phyloP scores from a whole-genome alignment of 441 rosid species.

The Gossypium schwendimanii region DNA sequence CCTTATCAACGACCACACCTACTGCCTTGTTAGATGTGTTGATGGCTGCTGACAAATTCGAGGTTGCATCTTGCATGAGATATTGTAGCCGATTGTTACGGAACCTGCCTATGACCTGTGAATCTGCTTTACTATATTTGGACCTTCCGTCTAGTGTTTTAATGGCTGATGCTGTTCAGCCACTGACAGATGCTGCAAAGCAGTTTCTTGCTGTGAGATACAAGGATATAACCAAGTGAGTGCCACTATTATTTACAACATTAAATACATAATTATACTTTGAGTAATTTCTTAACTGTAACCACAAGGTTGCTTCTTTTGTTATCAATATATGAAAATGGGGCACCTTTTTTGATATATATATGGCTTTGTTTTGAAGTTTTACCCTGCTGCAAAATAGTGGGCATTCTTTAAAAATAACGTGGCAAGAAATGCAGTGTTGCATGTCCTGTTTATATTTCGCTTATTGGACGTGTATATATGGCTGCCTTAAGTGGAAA shows the following conservation, averaged over 20 bases:
- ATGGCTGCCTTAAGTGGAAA: neutral
- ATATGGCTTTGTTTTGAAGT: neutral
- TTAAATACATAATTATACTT: neutral
- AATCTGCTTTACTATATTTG: slow-evolving; percentile 59
- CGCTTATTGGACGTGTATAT: neutral
- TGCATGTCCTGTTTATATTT: neutral
- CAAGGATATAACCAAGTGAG: slow-evolving; percentile 56
- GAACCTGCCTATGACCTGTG: slow-evolving; percentile 54
- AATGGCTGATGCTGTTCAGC: slow-evolving; percentile 62
- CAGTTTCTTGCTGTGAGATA: slow-evolving; percentile 49
- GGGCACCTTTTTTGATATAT: neutral
- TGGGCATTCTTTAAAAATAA: neutral
- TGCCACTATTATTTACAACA: neutral
- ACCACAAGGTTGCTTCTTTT: neutral
- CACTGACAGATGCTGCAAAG: slow-evolving; percentile 61
- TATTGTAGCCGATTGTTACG: slow-evolving; percentile 56
- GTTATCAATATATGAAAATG: neutral
- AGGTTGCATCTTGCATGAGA: slow-evolving; percentile 74
- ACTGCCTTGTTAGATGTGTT: slow-evolving; percentile 57
- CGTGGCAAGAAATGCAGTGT: neutral
- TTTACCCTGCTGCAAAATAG: neutral
- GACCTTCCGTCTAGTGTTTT: slow-evolving; percentile 64
- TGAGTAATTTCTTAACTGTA: neutral
- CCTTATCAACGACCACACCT: slow-evolving; percentile 40
- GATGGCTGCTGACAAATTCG: slow-evolving; percentile 76